Evolutionary conservation across 441 rosid species (phyloP).

Genomic region (Populus hybrid): DNA sequence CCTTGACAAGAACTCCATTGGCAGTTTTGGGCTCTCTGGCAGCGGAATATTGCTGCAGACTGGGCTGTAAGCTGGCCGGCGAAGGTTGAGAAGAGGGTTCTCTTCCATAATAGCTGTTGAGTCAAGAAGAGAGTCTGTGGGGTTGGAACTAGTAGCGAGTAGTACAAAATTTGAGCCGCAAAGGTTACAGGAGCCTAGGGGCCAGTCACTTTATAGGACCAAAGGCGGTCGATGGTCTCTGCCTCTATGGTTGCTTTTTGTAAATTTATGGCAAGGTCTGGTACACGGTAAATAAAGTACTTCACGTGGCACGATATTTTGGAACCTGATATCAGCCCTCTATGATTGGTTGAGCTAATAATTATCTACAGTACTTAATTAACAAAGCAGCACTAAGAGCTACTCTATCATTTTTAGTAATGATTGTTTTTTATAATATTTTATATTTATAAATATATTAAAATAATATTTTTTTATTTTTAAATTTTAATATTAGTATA

Average conservation of each 20-base stretch:
- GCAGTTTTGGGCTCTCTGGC: conserved; percentile 90
- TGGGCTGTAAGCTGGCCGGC: conserved; percentile 18
- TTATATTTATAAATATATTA: too few species aligned
- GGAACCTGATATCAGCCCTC: not conserved
- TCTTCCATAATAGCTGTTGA: conserved; percentile 20
- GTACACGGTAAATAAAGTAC: not conserved
- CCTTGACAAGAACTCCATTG: conserved; percentile 91
- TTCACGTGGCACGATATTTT: not conserved
- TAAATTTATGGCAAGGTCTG: not conserved
- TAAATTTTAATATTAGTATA: too few species aligned
- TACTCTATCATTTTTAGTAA: too few species aligned
- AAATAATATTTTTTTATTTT: too few species aligned
- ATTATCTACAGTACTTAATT: not conserved
- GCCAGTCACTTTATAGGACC: not conserved
- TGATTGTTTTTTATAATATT: too few species aligned
- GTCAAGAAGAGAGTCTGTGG: not conserved
- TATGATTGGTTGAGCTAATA: not conserved
- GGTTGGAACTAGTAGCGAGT: not conserved
- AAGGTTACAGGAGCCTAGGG: not conserved
- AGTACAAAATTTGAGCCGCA: not conserved
- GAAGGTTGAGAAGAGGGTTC: conserved; percentile 20
- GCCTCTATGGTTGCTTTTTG: conserved; percentile 9
- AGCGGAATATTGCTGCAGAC: conserved; percentile 30
- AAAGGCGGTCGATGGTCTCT: too few species aligned
- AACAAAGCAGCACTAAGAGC: not conserved